Evolutionary conservation across 768 basidiomycete species (phyloP).

Genomic region (Trametes cubensis): DNA sequence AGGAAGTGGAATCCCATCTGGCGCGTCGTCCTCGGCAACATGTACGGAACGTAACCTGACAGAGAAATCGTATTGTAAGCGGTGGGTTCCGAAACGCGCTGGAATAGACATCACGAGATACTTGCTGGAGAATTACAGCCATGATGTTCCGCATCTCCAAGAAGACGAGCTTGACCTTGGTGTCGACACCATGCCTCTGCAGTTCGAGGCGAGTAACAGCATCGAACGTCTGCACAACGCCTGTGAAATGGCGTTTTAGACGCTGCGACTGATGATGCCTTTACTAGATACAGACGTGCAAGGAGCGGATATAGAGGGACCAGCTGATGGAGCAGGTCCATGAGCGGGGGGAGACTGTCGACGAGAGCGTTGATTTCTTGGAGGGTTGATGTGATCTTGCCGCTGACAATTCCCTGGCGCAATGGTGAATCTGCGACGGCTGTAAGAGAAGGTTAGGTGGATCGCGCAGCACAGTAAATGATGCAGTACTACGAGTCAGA

Average conservation of each 20-base stretch:
- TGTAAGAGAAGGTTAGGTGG: too few species aligned
- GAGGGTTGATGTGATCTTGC: too few species aligned
- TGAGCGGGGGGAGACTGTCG: slow-evolving; percentile 30
- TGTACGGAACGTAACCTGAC: slow-evolving; percentile 32
- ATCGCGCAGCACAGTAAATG: too few species aligned
- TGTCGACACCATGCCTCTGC: slow-evolving; percentile 53
- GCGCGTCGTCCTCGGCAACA: slow-evolving; percentile 25
- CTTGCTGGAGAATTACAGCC: slow-evolving; percentile 49
- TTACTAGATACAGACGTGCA: slow-evolving; percentile 22
- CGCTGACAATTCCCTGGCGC: too few species aligned
- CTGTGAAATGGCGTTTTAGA: slow-evolving; percentile 36
- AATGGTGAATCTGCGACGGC: too few species aligned
- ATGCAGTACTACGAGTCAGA: too few species aligned
- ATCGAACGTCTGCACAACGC: slow-evolving; percentile 50
- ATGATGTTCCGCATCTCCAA: slow-evolving; percentile 56
- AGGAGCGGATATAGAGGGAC: slow-evolving; percentile 32
- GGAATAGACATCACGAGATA: background rate
- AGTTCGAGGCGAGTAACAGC: slow-evolving; percentile 50
- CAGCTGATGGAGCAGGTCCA: slow-evolving; percentile 32
- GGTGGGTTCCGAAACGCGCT: too few species aligned
- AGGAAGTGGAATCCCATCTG: slow-evolving; percentile 37
- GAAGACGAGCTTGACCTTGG: slow-evolving; percentile 48
- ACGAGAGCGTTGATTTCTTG: slow-evolving; percentile 24
- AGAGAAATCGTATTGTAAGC: slow-evolving; percentile 27
- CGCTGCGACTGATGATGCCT: too few species aligned